These are phyloP conservation scores for Gossypium herbaceum DNA, from an alignment of 345 rosid genomes.

Conservation along the genomic window DNA sequence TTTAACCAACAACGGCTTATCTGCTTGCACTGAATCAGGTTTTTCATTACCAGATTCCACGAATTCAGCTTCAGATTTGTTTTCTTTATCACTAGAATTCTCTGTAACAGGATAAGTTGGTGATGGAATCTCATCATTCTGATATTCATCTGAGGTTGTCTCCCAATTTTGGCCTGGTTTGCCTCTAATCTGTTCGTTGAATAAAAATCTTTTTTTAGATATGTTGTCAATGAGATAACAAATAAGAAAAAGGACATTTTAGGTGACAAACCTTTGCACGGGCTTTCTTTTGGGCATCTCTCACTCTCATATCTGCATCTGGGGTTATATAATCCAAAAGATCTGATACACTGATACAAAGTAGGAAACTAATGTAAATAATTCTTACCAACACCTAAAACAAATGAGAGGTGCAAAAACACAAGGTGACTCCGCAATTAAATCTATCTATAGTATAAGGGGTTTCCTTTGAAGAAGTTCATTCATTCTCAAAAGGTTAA, in stretches of 20 bases:
- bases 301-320: constrained; percentile 75
- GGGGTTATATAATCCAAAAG: constrained; percentile 97
- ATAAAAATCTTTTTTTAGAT: constrained; percentile 13
- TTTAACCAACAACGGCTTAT: constrained; percentile 29
- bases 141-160: constrained; percentile 53
- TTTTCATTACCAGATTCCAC: constrained; percentile 47
- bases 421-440: neutral
- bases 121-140: constrained; percentile 49
- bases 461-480: neutral
- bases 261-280: constrained; percentile 69
- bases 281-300: constrained; percentile 88
- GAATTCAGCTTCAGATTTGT: constrained; percentile 51
- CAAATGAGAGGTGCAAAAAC: neutral
- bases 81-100: constrained; percentile 78
- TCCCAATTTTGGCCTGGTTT: constrained; percentile 70
- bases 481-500: neutral
- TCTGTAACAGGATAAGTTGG: constrained; percentile 43
- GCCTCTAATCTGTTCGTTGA: constrained; percentile 56
- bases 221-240: constrained; percentile 9
- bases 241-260: neutral
- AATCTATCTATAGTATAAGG: neutral
- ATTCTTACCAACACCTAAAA: neutral
- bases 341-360: constrained; percentile 79
- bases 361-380: constrained; percentile 11
- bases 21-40: constrained; percentile 41